Percentiles rank a stretch among this genome's conserved stretches.
Evolutionary conservation across 306 rosid genomes (phyloP).

Genomic region (Cucurbita ficifolia): DNA sequence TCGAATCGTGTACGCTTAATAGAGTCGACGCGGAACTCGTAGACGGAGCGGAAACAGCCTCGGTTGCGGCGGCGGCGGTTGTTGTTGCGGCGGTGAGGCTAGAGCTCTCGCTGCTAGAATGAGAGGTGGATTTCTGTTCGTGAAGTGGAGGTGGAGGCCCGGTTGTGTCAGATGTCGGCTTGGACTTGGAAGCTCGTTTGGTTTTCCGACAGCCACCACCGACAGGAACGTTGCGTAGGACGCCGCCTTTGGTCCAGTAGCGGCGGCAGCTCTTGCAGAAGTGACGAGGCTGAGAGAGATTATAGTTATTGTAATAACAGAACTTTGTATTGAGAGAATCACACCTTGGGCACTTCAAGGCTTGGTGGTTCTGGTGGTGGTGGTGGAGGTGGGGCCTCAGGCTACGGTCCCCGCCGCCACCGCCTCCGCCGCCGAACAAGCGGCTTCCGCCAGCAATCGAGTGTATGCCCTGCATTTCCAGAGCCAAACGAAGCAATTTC

Average conservation of each 20-base stretch:
- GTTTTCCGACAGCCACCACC: slow-evolving; percentile 94
- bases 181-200: slow-evolving; percentile 50
- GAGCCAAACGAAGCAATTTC: neutral
- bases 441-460: slow-evolving; percentile 38
- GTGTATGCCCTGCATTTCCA: slow-evolving; percentile 74
- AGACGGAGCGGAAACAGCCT: slow-evolving; percentile 27
- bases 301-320: slow-evolving; percentile 93
- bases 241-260: slow-evolving; percentile 98
- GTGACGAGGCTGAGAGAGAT: slow-evolving; percentile 97
- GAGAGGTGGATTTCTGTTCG: slow-evolving; percentile 47
- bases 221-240: slow-evolving; percentile 96
- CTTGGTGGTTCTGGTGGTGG: slow-evolving; percentile 34
- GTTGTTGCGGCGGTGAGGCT: slow-evolving; percentile 47
- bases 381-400: slow-evolving; percentile 30
- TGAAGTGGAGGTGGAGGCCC: slow-evolving; percentile 8
- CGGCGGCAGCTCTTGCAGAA: slow-evolving; percentile 96
- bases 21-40: slow-evolving; percentile 4
- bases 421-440: slow-evolving; percentile 32
- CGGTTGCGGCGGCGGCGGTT: slow-evolving; percentile 10
- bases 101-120: slow-evolving; percentile 84
- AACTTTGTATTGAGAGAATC: slow-evolving; percentile 89
- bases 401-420: slow-evolving; percentile 35
- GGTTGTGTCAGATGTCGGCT: slow-evolving; percentile 4
- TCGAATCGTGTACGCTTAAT: slow-evolving; percentile 21
- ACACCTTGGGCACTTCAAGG: slow-evolving; percentile 79